A percentile compares a stretch with the other conserved stretches of the same genome.
Conservation (phyloP, 345 rosid genomes). For the Salix caprea region DNA sequence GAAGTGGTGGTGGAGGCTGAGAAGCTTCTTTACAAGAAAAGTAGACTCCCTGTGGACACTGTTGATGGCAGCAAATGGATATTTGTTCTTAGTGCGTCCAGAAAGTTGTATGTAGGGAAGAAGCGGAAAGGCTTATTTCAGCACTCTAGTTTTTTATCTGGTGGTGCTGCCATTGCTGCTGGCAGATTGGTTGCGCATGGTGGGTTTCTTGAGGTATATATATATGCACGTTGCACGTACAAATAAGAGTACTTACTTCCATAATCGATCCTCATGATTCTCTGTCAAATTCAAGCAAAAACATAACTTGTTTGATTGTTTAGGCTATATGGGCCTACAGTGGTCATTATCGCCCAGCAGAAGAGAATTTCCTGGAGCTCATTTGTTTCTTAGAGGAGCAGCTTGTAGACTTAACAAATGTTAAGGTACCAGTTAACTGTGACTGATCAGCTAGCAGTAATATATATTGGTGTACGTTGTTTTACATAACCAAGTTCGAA, state of each 20-base stretch:
- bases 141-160: slow-evolving; percentile 77
- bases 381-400: slow-evolving; percentile 51
- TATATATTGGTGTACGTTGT: not conserved
- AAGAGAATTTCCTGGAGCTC: slow-evolving; percentile 57
- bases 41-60: slow-evolving; percentile 38
- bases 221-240: too few species aligned
- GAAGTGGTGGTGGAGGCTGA: slow-evolving; percentile 51
- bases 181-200: slow-evolving; percentile 54
- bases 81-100: slow-evolving; percentile 52
- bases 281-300: not conserved
- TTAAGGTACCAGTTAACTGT: slow-evolving; percentile 33
- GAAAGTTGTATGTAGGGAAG: slow-evolving; percentile 48
- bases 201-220: slow-evolving; percentile 45
- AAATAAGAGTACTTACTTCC: too few species aligned
- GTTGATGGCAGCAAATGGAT: slow-evolving; percentile 60
- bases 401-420: slow-evolving; percentile 49
- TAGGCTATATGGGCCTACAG: slow-evolving; percentile 71
- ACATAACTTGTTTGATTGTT: not conserved
- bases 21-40: slow-evolving; percentile 46
- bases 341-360: slow-evolving; percentile 65
- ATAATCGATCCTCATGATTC: not conserved
- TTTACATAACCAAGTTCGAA: too few species aligned
- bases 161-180: slow-evolving; percentile 69
- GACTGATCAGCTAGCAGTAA: not conserved
- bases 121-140: slow-evolving; percentile 68